Conservation (phyloP, 768 basidiomycete genomes). For the Psilocybe subaeruginosa region DNA sequence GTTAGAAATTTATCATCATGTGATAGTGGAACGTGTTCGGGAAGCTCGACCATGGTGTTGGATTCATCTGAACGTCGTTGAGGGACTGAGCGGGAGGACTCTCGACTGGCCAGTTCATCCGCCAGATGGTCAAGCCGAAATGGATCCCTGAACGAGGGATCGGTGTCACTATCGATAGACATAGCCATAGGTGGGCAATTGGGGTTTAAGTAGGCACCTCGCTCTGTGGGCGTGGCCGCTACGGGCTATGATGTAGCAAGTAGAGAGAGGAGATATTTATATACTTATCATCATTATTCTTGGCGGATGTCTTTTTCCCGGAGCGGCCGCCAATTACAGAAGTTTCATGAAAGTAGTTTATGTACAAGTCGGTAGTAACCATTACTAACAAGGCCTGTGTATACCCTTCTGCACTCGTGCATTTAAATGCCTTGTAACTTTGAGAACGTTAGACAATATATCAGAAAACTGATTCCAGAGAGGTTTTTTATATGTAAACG, state of each 20-base stretch:
- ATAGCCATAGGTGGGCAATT: background rate
- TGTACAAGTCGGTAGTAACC: too few relatives aligned
- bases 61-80: constrained; percentile 9
- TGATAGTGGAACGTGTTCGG: constrained; percentile 71
- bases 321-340: background rate
- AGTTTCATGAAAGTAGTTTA: too few relatives aligned
- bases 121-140: constrained; percentile 74
- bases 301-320: background rate
- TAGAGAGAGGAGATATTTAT: background rate
- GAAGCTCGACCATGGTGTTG: constrained; percentile 47
- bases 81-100: constrained; percentile 31
- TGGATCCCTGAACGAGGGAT: constrained; percentile 45
- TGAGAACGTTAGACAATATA: too few relatives aligned
- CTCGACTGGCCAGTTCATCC: constrained; percentile 67
- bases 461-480: too few relatives aligned
- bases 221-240: background rate
- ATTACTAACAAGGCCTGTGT: too few relatives aligned
- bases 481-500: too few relatives aligned
- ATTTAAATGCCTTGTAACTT: too few relatives aligned
- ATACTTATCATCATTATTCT: background rate
- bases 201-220: too few relatives aligned
- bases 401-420: too few relatives aligned
- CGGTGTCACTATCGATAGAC: constrained; percentile 8
- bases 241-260: background rate
- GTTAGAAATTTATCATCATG: constrained; percentile 78